A percentile compares a stretch with the other conserved stretches of the same genome.
These are phyloP conservation scores for Trifolium fragiferum DNA, from an alignment of 306 rosid genomes.

Conservation along the genomic window DNA sequence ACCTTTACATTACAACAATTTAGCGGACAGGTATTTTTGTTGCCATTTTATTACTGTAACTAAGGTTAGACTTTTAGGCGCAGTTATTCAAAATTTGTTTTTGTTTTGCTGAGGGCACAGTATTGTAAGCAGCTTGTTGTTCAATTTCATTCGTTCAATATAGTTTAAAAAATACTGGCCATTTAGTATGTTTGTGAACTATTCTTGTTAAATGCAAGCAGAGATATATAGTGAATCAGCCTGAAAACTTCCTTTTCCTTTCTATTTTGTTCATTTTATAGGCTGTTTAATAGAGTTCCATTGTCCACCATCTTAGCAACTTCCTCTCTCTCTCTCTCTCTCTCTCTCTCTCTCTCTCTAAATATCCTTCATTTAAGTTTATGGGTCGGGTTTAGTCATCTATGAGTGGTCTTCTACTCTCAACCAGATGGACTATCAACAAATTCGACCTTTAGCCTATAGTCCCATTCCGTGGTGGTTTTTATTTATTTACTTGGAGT, in stretches of 20 bases:
- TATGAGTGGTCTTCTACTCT: slow-evolving; percentile 9
- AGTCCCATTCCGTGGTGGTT: neutral
- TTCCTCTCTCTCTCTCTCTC: no score
- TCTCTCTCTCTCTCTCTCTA: no score
- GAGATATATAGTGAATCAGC: slow-evolving; percentile 10
- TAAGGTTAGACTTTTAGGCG: slow-evolving; percentile 12
- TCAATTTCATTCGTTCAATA: slow-evolving; percentile 16
- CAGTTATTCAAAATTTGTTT: neutral
- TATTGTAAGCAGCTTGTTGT: slow-evolving; percentile 8
- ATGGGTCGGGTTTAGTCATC: slow-evolving; percentile 15
- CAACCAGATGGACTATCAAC: neutral
- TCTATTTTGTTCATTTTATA: slow-evolving; percentile 6
- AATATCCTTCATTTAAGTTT: no score
- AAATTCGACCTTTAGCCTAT: neutral
- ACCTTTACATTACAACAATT: slow-evolving; percentile 65
- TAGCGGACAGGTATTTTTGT: slow-evolving; percentile 68
- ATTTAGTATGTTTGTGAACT: slow-evolving; percentile 12
- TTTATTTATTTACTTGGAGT: slow-evolving; percentile 22
- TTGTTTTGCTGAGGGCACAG: slow-evolving; percentile 16
- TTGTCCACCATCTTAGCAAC: no score
- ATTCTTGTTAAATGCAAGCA: slow-evolving; percentile 19
- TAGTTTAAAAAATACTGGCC: neutral
- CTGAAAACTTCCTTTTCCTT: slow-evolving; percentile 29
- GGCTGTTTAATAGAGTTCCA: no score
- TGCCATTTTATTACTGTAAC: slow-evolving; percentile 21